These are phyloP conservation scores for Avena atlantica DNA, from an alignment of 176 grass and related monocot genomes.

Conservation along the genomic window DNA sequence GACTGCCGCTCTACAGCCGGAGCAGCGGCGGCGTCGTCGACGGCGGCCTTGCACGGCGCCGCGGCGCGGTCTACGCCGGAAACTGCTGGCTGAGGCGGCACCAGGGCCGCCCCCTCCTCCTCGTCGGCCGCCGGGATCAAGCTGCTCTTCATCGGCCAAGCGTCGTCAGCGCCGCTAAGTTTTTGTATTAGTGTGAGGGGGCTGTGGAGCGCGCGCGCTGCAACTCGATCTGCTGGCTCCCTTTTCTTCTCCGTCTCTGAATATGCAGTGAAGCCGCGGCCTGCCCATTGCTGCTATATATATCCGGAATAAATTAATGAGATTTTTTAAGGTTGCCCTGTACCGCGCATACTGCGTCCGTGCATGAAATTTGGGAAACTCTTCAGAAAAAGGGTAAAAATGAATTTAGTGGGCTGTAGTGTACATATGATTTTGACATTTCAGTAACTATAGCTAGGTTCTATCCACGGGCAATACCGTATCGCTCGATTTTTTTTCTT, in stretches of 20 bases:
- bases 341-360: no score
- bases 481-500: not conserved
- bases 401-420: not conserved
- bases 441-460: not conserved
- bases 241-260: not conserved
- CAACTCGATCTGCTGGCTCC: not conserved
- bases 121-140: not conserved
- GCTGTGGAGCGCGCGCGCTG: not conserved
- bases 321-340: no score
- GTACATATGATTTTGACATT: not conserved
- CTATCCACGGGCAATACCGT: no score
- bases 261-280: not conserved
- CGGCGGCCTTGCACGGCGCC: slow-evolving; percentile 6
- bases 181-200: not conserved
- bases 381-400: not conserved
- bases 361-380: not conserved
- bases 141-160: not conserved
- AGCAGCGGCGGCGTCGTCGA: not conserved
- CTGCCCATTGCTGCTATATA: not conserved
- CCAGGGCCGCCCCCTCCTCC: not conserved
- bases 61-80: not conserved
- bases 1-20: not conserved
- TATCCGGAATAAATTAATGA: not conserved
- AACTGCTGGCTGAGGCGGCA: not conserved
- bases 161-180: not conserved